These are phyloP conservation scores for Candida vaughaniae DNA, from an alignment of 805 yeast species.

Conservation along the genomic window DNA sequence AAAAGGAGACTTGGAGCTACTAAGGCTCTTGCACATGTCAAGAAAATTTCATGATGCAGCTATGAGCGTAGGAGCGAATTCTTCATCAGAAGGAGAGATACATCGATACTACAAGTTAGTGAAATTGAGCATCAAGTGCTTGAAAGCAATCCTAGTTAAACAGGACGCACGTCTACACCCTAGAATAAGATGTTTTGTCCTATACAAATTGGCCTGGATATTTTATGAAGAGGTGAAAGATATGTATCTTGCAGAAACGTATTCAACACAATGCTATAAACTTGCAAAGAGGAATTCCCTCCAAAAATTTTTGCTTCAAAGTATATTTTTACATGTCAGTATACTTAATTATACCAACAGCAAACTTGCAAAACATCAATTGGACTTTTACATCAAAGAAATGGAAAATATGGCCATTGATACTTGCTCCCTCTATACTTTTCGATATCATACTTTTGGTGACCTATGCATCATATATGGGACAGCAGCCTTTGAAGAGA, in stretches of 20 bases:
- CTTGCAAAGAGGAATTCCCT: slow-evolving; percentile 3
- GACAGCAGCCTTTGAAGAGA: neutral
- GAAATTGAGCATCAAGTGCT: slow-evolving; percentile 35
- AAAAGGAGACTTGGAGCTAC: neutral
- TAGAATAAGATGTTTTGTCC: slow-evolving; percentile 28
- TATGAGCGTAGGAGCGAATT: slow-evolving; percentile 16
- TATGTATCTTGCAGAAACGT: slow-evolving; percentile 35
- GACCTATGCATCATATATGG: neutral
- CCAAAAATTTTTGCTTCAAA: neutral
- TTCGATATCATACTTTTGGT: neutral
- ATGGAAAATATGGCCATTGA: neutral
- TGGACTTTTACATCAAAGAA: too few species aligned
- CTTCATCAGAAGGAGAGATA: slow-evolving; percentile 18
- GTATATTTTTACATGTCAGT: slow-evolving; percentile 1
- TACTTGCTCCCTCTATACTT: neutral
- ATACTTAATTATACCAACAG: neutral
- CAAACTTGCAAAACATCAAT: neutral
- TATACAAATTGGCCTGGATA: slow-evolving; percentile 35
- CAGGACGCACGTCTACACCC: slow-evolving; percentile 30
- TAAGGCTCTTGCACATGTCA: slow-evolving; percentile 9
- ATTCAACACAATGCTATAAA: slow-evolving; percentile 3
- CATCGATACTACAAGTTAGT: slow-evolving; percentile 28
- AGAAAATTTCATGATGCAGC: slow-evolving; percentile 24
- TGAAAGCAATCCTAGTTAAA: slow-evolving; percentile 28
- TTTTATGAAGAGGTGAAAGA: slow-evolving; percentile 43